These are phyloP conservation scores for Cyclotella atomus DNA, from an alignment of 108 stramenopile species.

Conservation along the genomic window DNA sequence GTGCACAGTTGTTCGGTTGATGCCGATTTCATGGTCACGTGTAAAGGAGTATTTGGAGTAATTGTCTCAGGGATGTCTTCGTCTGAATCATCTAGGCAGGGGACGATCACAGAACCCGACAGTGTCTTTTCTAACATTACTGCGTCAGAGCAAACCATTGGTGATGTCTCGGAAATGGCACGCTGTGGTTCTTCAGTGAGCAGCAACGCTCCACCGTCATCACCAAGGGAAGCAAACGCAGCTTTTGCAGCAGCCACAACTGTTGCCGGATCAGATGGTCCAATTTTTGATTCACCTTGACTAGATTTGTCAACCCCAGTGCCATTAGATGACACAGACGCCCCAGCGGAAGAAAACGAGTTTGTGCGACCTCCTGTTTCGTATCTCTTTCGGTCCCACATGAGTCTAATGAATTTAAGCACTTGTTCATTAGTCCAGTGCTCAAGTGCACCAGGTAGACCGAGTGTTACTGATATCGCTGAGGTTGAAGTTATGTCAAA, in stretches of 20 bases:
- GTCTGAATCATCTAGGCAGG: conserved; percentile 32
- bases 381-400: conserved; percentile 73
- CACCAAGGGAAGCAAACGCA: conserved; percentile 72
- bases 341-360: conserved; percentile 14
- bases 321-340: conserved; percentile 8
- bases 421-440: conserved; percentile 83
- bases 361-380: conserved; percentile 21
- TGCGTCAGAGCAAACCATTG: conserved; percentile 66
- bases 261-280: conserved; percentile 76
- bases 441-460: conserved; percentile 74
- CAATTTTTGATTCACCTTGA: conserved; percentile 41
- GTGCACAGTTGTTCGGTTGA: conserved; percentile 50
- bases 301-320: conserved; percentile 11
- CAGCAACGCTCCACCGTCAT: conserved; percentile 60
- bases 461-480: conserved; percentile 81
- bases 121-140: conserved; percentile 74
- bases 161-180: conserved; percentile 58
- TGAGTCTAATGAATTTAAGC: conserved; percentile 76
- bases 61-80: conserved; percentile 24
- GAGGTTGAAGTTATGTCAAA: background rate
- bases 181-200: conserved; percentile 59
- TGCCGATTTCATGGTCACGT: conserved; percentile 12
- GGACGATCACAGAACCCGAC: conserved; percentile 61
- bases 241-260: conserved; percentile 80
- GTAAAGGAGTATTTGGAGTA: conserved; percentile 10